phyloP scores from a whole-genome alignment of 495 filamentous ascomycete species.

The Pyrenula massariospora region DNA sequence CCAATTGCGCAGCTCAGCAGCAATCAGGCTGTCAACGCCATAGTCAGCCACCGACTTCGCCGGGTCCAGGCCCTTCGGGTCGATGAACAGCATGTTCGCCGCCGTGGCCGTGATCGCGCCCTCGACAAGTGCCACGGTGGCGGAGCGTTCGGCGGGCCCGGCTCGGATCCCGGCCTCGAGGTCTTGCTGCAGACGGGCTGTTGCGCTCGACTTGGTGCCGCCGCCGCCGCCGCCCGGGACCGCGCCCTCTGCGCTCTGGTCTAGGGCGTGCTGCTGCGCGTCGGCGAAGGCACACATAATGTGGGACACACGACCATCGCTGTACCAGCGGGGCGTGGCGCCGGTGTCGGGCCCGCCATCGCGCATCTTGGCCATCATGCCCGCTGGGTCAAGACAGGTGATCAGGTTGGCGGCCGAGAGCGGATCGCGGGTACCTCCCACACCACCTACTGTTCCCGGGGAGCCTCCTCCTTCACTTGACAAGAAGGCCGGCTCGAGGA shows the following conservation, averaged over 20 bases:
- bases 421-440: no score
- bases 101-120: constrained; percentile 2
- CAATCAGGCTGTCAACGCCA: constrained; percentile 23
- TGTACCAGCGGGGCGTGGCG: constrained; percentile 11
- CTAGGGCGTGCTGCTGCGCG: not conserved
- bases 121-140: constrained; percentile 3
- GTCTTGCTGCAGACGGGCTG: not conserved
- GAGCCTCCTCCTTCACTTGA: no score
- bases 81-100: constrained; percentile 15
- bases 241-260: not conserved
- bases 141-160: not conserved
- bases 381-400: constrained; percentile 14
- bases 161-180: not conserved
- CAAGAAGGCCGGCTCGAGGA: constrained; percentile 11
- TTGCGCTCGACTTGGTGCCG: not conserved
- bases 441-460: no score
- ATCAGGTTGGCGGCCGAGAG: constrained; percentile 12
- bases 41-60: constrained; percentile 11
- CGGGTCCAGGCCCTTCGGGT: constrained; percentile 7
- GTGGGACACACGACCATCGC: constrained; percentile 12
- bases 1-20: constrained; percentile 24
- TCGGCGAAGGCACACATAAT: constrained; percentile 5
- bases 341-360: constrained; percentile 6
- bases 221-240: not conserved
- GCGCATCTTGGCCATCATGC: constrained; percentile 6